Percentiles rank a stretch among this genome's conserved stretches.
phyloP scores from a whole-genome alignment of 257 asterid species.

The Marsdenia floribunda region DNA sequence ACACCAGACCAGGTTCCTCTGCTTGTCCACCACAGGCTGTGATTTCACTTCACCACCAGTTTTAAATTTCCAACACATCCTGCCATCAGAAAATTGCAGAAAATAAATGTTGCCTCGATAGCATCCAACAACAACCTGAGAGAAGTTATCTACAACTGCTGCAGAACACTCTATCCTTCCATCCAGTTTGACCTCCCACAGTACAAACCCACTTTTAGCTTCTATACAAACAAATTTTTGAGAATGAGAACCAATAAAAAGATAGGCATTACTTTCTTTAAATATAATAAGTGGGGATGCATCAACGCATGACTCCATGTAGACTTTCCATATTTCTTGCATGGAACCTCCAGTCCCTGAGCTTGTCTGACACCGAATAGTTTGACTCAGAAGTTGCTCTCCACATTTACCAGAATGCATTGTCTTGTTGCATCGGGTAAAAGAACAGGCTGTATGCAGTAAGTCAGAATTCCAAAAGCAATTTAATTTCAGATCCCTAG shows the following conservation, averaged over 20 bases:
- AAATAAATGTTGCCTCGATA: constrained; percentile 74
- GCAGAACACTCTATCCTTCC: constrained; percentile 94
- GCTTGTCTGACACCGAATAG: constrained; percentile 33
- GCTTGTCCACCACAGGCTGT: constrained; percentile 81
- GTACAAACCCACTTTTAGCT: constrained; percentile 67
- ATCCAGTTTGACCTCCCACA: constrained; percentile 70
- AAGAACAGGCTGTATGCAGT: constrained; percentile 46
- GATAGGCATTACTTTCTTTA: constrained; percentile 41
- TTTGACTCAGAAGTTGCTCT: constrained; percentile 26
- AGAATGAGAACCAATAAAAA: constrained; percentile 89
- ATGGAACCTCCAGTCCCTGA: constrained; percentile 36
- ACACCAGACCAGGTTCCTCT: constrained; percentile 89
- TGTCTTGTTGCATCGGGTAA: constrained; percentile 76
- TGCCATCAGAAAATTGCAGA: constrained; percentile 60
- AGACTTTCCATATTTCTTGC: constrained; percentile 63
- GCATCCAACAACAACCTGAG: constrained; percentile 96
- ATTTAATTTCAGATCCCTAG: constrained; percentile 23
- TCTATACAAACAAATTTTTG: constrained; percentile 66
- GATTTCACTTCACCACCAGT: constrained; percentile 93
- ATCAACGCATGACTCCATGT: constrained; percentile 84
- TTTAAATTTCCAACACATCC: constrained; percentile 64
- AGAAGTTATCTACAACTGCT: constrained; percentile 63
- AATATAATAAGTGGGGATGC: constrained; percentile 87
- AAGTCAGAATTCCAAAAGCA: constrained; percentile 27
- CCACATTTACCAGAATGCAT: constrained; percentile 41